Base-by-base conservation (phyloP, 2,329 filamentous ascomycete species). In the Claviceps sorghi region DNA sequence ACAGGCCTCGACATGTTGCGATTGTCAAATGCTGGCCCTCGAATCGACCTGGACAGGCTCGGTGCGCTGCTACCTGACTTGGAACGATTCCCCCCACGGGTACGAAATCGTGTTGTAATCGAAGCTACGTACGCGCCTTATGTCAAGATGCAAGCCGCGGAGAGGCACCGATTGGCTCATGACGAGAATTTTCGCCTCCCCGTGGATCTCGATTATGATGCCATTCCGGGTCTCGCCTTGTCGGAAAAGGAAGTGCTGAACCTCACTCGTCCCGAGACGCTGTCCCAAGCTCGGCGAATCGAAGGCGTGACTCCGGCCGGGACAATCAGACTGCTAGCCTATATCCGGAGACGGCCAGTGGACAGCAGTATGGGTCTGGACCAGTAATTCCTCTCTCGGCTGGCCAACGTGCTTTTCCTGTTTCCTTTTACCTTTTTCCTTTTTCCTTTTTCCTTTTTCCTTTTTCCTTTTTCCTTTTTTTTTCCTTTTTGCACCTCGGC, bases 41-140 rank as follows among this genome's bases (percentile, higher is more conserved):
- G 64, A 11, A 54, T 63, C 30, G 59, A 64, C 34, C 69, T 86
- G 34, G 70, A 78, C 8, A 70, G 76, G 3, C 72, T 95, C 5
- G 67, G 74, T 5, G 62, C 70, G 0, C 63, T 78, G 21, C 69
- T 94, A 6, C 84, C 77, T 4, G 73, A 68, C 26, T 74, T 84
- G 55, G 62, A 59, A 53, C 65, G 64, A 7, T 88, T 78, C 67
- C 63, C 79, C 0, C 61, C 72, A 0, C 74, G 74, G 32, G 78
- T 95, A 52, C 78, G 77, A 56, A 71, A 74, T 50, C 80, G 91
- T 44, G 84, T 96, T 8, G 76, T 78, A 43, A 86, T 96, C 59
- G 88, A 96, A 67, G 85, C 85, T 15, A 74, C 79, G 2, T 98
- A 98, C 65, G 88, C 86, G 1, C 91, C 91, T 0, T 95, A 95